Conservation (phyloP, 2,329 filamentous ascomycete species). For the Talaromyces sp. region DNA sequence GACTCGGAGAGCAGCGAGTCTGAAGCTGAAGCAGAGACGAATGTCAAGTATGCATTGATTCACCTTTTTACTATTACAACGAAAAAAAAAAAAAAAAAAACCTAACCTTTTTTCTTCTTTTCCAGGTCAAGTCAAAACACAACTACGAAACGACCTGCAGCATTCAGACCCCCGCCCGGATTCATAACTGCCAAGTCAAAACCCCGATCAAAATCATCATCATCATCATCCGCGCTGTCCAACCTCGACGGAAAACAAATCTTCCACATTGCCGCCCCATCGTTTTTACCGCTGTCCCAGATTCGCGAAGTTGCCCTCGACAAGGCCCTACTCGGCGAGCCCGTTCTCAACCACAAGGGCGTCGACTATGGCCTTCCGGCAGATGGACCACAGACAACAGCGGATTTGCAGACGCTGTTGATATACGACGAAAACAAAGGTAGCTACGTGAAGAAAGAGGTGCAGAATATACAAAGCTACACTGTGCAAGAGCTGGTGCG, state of each 20-base stretch:
- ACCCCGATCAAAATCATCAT: constrained; percentile 25
- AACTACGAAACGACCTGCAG: neutral
- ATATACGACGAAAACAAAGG: constrained; percentile 33
- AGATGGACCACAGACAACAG: constrained; percentile 18
- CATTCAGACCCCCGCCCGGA: constrained; percentile 40
- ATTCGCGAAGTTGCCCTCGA: constrained; percentile 42
- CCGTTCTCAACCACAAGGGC: constrained; percentile 39
- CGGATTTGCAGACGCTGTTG: constrained; percentile 28
- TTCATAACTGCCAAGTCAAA: constrained; percentile 36
- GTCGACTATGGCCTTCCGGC: constrained; percentile 38
- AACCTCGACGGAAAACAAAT: constrained; percentile 43
- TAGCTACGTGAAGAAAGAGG: constrained; percentile 24
- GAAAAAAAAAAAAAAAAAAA: neutral
- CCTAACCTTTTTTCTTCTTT: constrained; percentile 8
- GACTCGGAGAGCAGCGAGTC: constrained; percentile 10
- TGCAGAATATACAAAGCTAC: constrained; percentile 27
- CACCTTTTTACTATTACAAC: neutral
- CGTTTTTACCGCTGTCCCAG: constrained; percentile 39
- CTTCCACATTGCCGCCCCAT: constrained; percentile 45
- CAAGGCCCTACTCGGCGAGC: constrained; percentile 36
- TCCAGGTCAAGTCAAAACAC: neutral
- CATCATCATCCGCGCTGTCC: constrained; percentile 29
- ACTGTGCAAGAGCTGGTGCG: constrained; percentile 34
- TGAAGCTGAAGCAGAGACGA: constrained; percentile 4
- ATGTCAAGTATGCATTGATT: constrained; percentile 14